A percentile compares a stretch with the other conserved stretches of the same genome.
phyloP scores from a whole-genome alignment of 495 filamentous ascomycete genomes.

The Penicillium cataractarum region DNA sequence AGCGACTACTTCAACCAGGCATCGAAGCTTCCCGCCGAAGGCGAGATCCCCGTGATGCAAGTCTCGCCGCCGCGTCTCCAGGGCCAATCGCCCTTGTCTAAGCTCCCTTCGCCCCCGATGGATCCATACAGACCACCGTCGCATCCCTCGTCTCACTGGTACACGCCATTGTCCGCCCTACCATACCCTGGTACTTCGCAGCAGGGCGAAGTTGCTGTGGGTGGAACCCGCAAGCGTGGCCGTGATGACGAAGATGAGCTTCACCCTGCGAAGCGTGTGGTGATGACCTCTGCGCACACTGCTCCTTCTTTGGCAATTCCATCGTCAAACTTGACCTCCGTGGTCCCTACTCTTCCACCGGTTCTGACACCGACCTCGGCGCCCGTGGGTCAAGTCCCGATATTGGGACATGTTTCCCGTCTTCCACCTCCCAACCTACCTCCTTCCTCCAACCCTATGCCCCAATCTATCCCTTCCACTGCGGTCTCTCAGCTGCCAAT shows the following conservation, averaged over 20 bases:
- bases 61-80: slow-evolving; percentile 41
- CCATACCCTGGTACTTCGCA: slow-evolving; percentile 33
- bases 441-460: slow-evolving; percentile 40
- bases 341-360: slow-evolving; percentile 43
- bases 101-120: slow-evolving; percentile 58
- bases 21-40: slow-evolving; percentile 40
- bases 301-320: slow-evolving; percentile 38
- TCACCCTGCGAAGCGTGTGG: slow-evolving; percentile 68
- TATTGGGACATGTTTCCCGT: slow-evolving; percentile 42
- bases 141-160: slow-evolving; percentile 34
- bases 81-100: slow-evolving; percentile 43
- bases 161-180: slow-evolving; percentile 29
- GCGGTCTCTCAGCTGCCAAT: slow-evolving; percentile 53
- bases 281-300: slow-evolving; percentile 33
- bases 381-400: slow-evolving; percentile 36
- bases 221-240: slow-evolving; percentile 69
- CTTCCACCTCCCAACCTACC: slow-evolving; percentile 60
- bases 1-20: slow-evolving; percentile 77
- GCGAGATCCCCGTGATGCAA: slow-evolving; percentile 33
- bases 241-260: slow-evolving; percentile 66
- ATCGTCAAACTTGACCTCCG: slow-evolving; percentile 29
- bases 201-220: slow-evolving; percentile 33
- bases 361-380: slow-evolving; percentile 43
- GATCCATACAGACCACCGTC: slow-evolving; percentile 33
- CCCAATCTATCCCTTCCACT: slow-evolving; percentile 46